A percentile compares a stretch with the other conserved stretches of the same genome.
These are phyloP conservation scores for Yamadazyma blattariae DNA, from an alignment of 1,139 yeast species.

Conservation along the genomic window DNA sequence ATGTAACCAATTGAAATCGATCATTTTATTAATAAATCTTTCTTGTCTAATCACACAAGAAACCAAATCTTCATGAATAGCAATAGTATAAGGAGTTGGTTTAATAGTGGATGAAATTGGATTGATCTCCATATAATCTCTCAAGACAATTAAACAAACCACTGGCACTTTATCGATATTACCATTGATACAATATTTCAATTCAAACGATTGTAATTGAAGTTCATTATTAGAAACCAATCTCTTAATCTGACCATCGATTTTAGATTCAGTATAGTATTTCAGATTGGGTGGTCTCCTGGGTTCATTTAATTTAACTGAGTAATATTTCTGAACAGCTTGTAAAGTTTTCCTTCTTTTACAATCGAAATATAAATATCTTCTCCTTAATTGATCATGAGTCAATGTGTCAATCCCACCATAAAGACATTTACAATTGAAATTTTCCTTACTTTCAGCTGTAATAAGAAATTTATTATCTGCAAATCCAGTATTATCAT, in stretches of 20 bases:
- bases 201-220: not conserved
- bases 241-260: not conserved
- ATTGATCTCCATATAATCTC: slow-evolving; percentile 1
- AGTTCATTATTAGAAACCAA: not conserved
- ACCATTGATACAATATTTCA: slow-evolving; percentile 8
- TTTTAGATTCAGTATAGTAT: too few relatives aligned
- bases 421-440: slow-evolving; percentile 11
- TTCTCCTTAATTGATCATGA: not conserved
- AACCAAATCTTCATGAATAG: slow-evolving; percentile 19
- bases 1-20: slow-evolving; percentile 26
- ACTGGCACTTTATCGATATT: slow-evolving; percentile 10
- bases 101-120: not conserved
- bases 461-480: slow-evolving; percentile 13
- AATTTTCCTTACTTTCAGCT: too few relatives aligned
- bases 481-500: slow-evolving; percentile 19
- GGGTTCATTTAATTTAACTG: too few relatives aligned
- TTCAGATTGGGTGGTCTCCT: too few relatives aligned
- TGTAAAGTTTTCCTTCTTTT: too few relatives aligned
- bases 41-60: slow-evolving; percentile 36
- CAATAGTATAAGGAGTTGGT: not conserved
- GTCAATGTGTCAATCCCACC: slow-evolving; percentile 15
- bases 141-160: slow-evolving; percentile 17
- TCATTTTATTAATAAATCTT: slow-evolving; percentile 30
- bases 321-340: too few relatives aligned
- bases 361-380: not conserved